Base-by-base conservation (phyloP, 495 filamentous ascomycete species). In the Hypomontagnella monticulosa region DNA sequence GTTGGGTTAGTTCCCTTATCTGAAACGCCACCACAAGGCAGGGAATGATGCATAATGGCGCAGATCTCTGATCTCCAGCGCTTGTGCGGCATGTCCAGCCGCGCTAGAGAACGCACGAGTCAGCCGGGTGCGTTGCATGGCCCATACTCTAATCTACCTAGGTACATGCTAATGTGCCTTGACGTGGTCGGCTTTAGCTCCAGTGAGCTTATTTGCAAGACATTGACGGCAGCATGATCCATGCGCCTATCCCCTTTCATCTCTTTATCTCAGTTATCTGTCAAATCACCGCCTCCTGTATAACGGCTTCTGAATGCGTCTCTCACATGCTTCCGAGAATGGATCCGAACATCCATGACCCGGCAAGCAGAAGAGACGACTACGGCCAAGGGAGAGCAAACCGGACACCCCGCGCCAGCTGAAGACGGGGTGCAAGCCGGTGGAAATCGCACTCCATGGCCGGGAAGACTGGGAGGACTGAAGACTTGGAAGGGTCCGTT, bases 261-360 rank as follows among this genome's bases (percentile, higher is more conserved):
- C 60, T 63, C 60, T 63, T 36, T 57, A 60, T 60, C 50, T 52
- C 33, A 47, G 33, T 23, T 51, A 63, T 56, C 55, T 23, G 30
- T 60, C 60, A 50, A 69, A 69, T 69, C 59, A 69, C n/a, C 41
- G 32, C 60, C 49, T 51, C 43, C 14, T 33, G 18, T 12, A 59
- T 48, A 18, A 33, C 36, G 42, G 54, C 37, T 38, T 40, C 66
- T 49, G 54, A 57, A 51, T 38, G 15, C 15, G 48, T 52, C 41
- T 68, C 59, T 68, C 66, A 69, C 60, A 69, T 69, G 66, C 60
- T 63, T 33, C 59, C 65, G 65, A 63, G 48, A 53, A 54, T 53
- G 47, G 42, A 36, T 42, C 64, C 59, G 59, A 63, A 46, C 33
- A 63, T 30, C 44, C 60, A 56, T 61, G 55, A 36, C 33, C 54